Base-by-base conservation (phyloP, 495 filamentous ascomycete species). In the Penicillium psychrofluorescens region DNA sequence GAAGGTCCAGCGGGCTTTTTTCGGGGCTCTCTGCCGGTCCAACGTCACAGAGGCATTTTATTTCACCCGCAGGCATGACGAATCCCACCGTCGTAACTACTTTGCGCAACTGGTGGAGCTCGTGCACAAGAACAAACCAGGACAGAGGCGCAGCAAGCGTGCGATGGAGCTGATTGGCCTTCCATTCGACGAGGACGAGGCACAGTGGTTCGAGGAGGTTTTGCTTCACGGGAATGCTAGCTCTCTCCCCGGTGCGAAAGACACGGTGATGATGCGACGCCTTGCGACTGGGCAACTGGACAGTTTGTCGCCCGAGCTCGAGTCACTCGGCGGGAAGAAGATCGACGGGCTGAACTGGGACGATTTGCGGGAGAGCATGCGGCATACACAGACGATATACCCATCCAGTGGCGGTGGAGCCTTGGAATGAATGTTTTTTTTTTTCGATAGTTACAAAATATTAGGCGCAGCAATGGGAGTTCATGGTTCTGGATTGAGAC, bases 1-100 rank as follows among this genome's bases (percentile, higher is more conserved):
- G 11, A 68, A 73, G 33, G 76, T 83, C 0, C 72, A 84, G 22
- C 70, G 76, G 49, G 63, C 79, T 8, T 77, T 87, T 43, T 86
- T 87, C 53, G 68, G 73, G 28, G 81, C 81, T 1, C 69, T 90
- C 4, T 80, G 81, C 16, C 71, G 74, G n/a, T 75, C 77, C 8
- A 85, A 70, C 50, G 69, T 88, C 14, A 76, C 78, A 4, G 84
- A 88, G 50, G 84, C 85, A 12, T 84, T 89, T 52, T 81, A 79
- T 52, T 90, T 87, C 54, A 76, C 79, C 13, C 76, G 86, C 13
- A 69, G 68, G 7, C 77, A 83, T 36, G 75, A 82, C 13, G 80
- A 85, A 11, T 48, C 60, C 34, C 66, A 75, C 15, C 85, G 78
- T 27, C 75, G 66, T 29, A 65, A 64, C 48, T 77, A 85, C 29